Evolutionary conservation across 2,329 filamentous ascomycete species (phyloP), one percentile per base, ranked within the genome.

Genomic region (Penicillium sp.): DNA sequence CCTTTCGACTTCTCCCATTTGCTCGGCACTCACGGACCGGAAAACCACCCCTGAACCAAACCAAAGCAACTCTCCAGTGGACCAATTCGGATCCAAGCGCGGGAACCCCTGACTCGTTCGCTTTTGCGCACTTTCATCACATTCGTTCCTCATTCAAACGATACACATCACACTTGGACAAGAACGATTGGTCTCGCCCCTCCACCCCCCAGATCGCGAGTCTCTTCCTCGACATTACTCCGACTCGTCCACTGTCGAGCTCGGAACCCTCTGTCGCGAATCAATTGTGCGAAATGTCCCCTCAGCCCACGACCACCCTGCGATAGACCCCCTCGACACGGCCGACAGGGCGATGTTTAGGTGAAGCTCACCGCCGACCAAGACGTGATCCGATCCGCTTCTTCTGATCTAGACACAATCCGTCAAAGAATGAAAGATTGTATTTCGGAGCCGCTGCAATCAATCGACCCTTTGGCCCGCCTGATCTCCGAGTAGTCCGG

Each of bases 41-140:
- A 20, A 20, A 20, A 59, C 60, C 64, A 60, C 65, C 65, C 63
- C 20, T 64, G 62, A 65, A 54, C 54, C 38, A 61, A 28, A 31
- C 28, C 28, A 31, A 25, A 4, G 5, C 28, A 31, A 31, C 28
- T 31, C 28, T 31, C 28, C 28, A 31, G 28, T 31, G 5, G 28
- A 8, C 28, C 28, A 31, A 42, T 20, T 20, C 17, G 17, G 17
- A 42, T 47, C 43, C 43, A 45, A 42, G 17, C 39, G 59, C 47
- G 59, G 53, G 53, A 58, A 53, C 54, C 62, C 43, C 43, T 47
- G 43, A 47, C 20, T 15, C 14, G 12, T n/a, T 25, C 25, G 28
- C 17, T 20, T 43, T 17, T 42, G 8, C 1, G 14, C 39, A 31
- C 28, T 31, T 8, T 42, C 39, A 20, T 17, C 41, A 12, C 31